Evolutionary conservation across 2,329 filamentous ascomycete species (phyloP), one percentile per base, ranked within the genome.

Genomic region (Colletotrichum lupini): DNA sequence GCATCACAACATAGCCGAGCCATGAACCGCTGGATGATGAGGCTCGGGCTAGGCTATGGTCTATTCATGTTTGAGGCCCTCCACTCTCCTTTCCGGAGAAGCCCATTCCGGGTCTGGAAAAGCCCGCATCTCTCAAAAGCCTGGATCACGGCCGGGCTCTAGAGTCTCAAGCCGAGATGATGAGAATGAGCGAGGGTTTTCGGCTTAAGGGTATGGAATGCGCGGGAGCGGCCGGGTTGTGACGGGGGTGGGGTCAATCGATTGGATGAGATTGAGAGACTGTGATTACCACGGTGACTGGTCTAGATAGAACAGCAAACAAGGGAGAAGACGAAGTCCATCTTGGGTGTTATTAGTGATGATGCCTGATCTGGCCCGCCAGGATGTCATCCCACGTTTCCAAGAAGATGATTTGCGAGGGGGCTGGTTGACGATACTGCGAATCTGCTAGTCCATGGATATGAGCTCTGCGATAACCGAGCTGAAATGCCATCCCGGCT

Each of bases 161-260:
- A 24, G 2, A 46, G 56, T 30, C 28, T 46, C 65, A 59, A 64
- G 59, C 30, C 53, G 65, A 65, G 49, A 24, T 22, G 37, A 22
- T 22, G 42, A 42, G 22, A 14, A 30, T 53, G 49, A 14, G 22
- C 35, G 63, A 72, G 68, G 65, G 24, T 30, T 58, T 53, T 72
- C 58, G 69, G 65, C 30, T 16, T 42, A 72, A 22, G 30, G 46
- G 24, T 52, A 12, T 42, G 49, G 55, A 64, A 24, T 28, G 59
- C 26, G 19, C 70, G 70, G 70, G 67, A 70, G 66, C 55, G 46
- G 64, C 70, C 70, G 70, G 70, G 60, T 53, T 65, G 60, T 28
- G 49, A 24, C 1, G 42, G 42, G 42, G 19, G 19, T 22, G 42
- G 42, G 19, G 42, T 42, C 42, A 19, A 5, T n/a, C 42, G 8